Percentiles rank a stretch among this genome's conserved stretches.
These are phyloP conservation scores for Cladosporium austrohemisphaericum DNA, from an alignment of 2,329 filamentous ascomycete genomes.

Conservation along the genomic window DNA sequence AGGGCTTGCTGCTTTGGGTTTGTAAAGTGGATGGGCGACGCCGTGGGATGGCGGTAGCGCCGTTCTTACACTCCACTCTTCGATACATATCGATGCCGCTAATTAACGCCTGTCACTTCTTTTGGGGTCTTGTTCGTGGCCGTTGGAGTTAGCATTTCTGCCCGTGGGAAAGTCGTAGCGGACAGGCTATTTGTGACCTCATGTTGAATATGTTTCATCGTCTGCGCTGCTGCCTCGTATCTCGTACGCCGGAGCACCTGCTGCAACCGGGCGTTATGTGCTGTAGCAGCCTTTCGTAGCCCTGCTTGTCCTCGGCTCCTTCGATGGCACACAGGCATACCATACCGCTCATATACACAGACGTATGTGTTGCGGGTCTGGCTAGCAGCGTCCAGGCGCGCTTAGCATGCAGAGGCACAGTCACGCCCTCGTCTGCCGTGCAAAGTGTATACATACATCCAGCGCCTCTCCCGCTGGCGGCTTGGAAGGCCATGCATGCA, in stretches of 20 bases:
- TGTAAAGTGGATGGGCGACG: background rate
- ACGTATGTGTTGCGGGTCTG: background rate
- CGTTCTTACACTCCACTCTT: too few relatives aligned
- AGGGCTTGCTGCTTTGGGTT: slow-evolving; percentile 2
- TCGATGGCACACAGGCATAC: background rate
- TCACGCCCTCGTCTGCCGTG: background rate
- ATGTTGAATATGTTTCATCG: background rate
- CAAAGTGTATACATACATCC: slow-evolving; percentile 5
- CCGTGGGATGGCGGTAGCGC: background rate
- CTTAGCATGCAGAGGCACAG: slow-evolving; percentile 11
- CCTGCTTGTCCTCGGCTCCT: background rate
- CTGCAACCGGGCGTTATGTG: background rate
- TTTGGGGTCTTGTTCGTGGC: background rate
- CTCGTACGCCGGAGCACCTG: background rate
- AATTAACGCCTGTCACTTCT: too few relatives aligned
- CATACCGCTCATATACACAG: slow-evolving; percentile 11
- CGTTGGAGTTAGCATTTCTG: background rate
- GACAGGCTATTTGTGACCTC: slow-evolving; percentile 7
- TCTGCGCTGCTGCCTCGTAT: too few relatives aligned
- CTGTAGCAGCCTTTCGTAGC: background rate
- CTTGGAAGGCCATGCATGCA: background rate
- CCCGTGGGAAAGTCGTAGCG: slow-evolving; percentile 2
- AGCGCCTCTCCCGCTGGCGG: slow-evolving; percentile 5
- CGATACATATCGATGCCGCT: too few relatives aligned
- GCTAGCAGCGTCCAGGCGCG: background rate